These are phyloP conservation scores for Globisporangium nodosum DNA, from an alignment of 352 stramenopile genomes.

Conservation along the genomic window DNA sequence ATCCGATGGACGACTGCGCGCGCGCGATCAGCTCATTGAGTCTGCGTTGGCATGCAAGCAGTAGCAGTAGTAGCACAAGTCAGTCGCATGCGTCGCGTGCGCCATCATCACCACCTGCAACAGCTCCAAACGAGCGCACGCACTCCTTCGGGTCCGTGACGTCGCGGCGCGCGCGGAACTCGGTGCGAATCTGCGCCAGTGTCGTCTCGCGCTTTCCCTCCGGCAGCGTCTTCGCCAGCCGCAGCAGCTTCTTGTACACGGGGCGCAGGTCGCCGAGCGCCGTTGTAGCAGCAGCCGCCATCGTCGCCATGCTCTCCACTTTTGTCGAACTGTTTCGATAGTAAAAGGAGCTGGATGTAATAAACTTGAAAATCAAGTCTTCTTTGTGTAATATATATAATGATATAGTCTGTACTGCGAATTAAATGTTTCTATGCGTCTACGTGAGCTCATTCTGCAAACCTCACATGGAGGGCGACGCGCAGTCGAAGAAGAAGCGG, in stretches of 20 bases:
- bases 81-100: slow-evolving; percentile 2
- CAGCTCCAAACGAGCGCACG: slow-evolving; percentile 13
- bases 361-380: neutral
- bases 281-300: neutral
- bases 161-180: slow-evolving; percentile 66
- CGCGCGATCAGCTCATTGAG: slow-evolving; percentile 62
- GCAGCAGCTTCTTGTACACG: slow-evolving; percentile 84
- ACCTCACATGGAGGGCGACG: neutral
- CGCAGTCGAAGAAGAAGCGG: slow-evolving; percentile 15
- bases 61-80: neutral
- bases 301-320: slow-evolving; percentile 16
- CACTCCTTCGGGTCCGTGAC: slow-evolving; percentile 62
- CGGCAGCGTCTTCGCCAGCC: slow-evolving; percentile 67
- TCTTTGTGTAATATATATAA: no score
- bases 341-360: neutral
- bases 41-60: slow-evolving; percentile 3
- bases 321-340: no score
- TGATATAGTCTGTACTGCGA: no score
- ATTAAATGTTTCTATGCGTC: neutral
- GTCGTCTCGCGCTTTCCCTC: slow-evolving; percentile 57
- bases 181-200: slow-evolving; percentile 64
- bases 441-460: neutral
- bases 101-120: neutral
- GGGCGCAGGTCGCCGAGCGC: slow-evolving; percentile 41
- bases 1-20: slow-evolving; percentile 77